These are phyloP conservation scores for Arthrobotrys megalospora DNA, from an alignment of 2,329 filamentous ascomycete species.

Conservation along the genomic window DNA sequence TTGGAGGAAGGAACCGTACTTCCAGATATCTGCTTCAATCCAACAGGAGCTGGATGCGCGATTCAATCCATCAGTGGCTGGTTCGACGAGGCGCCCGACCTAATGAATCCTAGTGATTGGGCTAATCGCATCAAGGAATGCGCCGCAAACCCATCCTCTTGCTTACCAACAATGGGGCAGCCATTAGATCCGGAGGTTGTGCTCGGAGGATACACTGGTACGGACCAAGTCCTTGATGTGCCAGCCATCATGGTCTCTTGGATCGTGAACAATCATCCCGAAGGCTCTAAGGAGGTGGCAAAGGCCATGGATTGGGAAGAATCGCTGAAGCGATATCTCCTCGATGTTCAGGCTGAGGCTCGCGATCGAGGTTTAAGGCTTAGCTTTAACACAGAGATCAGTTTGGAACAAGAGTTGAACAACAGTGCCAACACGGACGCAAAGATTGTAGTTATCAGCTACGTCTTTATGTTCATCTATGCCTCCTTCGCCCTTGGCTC, in stretches of 20 bases:
- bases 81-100: conserved; percentile 78
- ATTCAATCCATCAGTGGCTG: conserved; percentile 94
- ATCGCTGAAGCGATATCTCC: conserved; percentile 79
- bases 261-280: conserved; percentile 89
- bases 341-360: conserved; percentile 86
- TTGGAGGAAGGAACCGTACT: conserved; percentile 78
- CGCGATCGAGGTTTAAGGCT: conserved; percentile 82
- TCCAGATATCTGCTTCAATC: conserved; percentile 93
- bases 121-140: conserved; percentile 80
- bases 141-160: conserved; percentile 82
- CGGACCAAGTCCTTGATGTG: conserved; percentile 78
- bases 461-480: conserved; percentile 98
- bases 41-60: conserved; percentile 88
- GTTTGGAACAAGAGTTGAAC: conserved; percentile 94
- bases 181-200: conserved; percentile 88
- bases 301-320: conserved; percentile 91
- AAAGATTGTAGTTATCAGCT: conserved; percentile 95
- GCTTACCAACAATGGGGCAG: conserved; percentile 89
- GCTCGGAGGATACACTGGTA: conserved; percentile 82
- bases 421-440: conserved; percentile 99
- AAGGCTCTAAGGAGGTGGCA: conserved; percentile 79
- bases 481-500: conserved; percentile 93
- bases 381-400: conserved; percentile 96
- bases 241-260: conserved; percentile 89
- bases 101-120: conserved; percentile 79